Evolutionary conservation across 768 basidiomycete genomes (phyloP), one percentile per base, ranked within the genome.

Genomic region (Neoboletus subvelutipes): DNA sequence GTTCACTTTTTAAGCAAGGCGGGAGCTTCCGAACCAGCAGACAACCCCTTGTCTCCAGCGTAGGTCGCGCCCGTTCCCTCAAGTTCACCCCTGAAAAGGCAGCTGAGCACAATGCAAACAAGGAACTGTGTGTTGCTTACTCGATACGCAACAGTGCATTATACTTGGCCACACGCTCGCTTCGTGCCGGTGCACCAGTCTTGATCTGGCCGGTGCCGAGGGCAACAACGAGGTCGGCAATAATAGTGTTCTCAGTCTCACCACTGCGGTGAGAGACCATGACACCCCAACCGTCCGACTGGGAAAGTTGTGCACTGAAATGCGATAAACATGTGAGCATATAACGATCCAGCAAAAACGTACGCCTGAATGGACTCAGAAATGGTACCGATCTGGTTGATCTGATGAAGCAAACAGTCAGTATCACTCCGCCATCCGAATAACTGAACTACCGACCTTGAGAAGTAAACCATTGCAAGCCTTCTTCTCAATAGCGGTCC

Each of bases 261-360:
- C 96, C 96, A 64, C 90, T 93, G 64, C 97, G 94, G 83, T 98
- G 97, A 52, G 95, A 98, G 75, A 96, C 88, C 97, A 99, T 99
- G 77, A 98, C 92, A 73, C 94, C 95, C 97, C 97, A 99, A 53
- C 90, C 90, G 69, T 93, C 92, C 39, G 92, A 92, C 75, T 97
- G 94, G 48, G 95, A 74, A 67, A 99, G 92, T 75, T 98, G 94
- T 58, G 95, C 93, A 71, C 93, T 96, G 60, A 33, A 50, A 54
- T 31, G 41, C 34, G 31, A 24, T 56, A 36, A 56, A 40, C 13
- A 58, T 46, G 50, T 29, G 28, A 15, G 49, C 12, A 22, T 2
- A 34, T 18, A 49, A 40, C n/a, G 29, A 58, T 28, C 48, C 7
- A 52, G 39, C 48, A 45, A 40, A 17, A 26, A 84, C 92, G 57